phyloP scores from a whole-genome alignment of 2,329 filamentous ascomycete genomes.

The Endoconidiophora laricicola region DNA sequence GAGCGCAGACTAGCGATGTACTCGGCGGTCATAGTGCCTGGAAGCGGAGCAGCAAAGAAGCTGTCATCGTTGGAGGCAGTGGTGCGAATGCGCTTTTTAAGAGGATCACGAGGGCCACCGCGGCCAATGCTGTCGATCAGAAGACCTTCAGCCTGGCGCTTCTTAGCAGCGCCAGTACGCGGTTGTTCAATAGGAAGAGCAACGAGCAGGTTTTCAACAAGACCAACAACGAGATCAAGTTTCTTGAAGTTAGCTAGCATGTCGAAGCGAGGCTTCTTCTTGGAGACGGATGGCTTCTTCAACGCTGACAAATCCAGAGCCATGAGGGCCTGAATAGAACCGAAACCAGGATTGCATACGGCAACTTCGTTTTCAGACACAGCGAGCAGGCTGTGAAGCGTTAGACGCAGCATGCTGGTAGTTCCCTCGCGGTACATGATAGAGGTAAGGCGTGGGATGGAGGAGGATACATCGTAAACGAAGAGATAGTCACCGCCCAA shows the following conservation, averaged over 20 bases:
- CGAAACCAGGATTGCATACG: conserved; percentile 55
- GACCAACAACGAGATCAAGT: conserved; percentile 47
- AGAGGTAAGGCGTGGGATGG: conserved; percentile 43
- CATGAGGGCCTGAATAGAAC: conserved; percentile 37
- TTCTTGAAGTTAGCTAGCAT: conserved; percentile 48
- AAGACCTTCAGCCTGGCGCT: conserved; percentile 39
- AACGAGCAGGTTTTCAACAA: conserved; percentile 46
- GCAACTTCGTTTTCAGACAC: conserved; percentile 38
- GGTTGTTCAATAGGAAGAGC: conserved; percentile 53
- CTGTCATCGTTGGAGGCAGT: background rate
- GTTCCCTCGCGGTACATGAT: conserved; percentile 33
- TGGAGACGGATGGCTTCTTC: conserved; percentile 17
- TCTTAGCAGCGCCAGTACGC: conserved; percentile 31
- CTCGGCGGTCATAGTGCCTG: conserved; percentile 33
- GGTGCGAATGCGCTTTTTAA: background rate
- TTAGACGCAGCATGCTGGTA: conserved; percentile 48
- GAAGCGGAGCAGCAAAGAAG: conserved; percentile 21
- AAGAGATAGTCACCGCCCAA: conserved; percentile 36
- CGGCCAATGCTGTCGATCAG: conserved; percentile 60
- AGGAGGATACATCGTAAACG: conserved; percentile 47
- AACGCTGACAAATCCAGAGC: conserved; percentile 28
- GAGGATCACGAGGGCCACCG: conserved; percentile 29
- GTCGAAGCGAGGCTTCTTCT: conserved; percentile 23
- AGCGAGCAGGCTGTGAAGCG: conserved; percentile 47
- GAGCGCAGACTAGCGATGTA: conserved; percentile 30